Percentiles rank a stretch among this genome's conserved stretches.
phyloP scores from a whole-genome alignment of 1,139 yeast species.

The Schizosaccharomyces versatilis region DNA sequence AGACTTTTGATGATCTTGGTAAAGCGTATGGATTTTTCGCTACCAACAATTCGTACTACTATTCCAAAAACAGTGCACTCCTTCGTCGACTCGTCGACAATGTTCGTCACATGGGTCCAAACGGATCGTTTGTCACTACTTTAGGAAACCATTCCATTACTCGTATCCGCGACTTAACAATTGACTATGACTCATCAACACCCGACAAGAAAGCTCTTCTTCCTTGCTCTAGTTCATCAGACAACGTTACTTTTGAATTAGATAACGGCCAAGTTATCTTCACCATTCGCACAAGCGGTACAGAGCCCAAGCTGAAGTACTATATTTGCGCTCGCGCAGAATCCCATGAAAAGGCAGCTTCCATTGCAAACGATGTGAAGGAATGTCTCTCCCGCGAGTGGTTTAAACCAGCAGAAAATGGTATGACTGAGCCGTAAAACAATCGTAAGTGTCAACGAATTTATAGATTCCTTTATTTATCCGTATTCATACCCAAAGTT shows the following conservation, averaged over 20 bases:
- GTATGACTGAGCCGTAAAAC: background rate
- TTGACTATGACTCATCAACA: constrained; percentile 58
- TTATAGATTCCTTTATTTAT: no score
- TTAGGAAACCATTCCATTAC: constrained; percentile 35
- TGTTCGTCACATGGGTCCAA: constrained; percentile 17
- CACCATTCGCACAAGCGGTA: constrained; percentile 85
- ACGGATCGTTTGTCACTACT: constrained; percentile 22
- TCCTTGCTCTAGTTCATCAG: constrained; percentile 51
- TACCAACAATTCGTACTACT: constrained; percentile 72
- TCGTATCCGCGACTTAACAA: constrained; percentile 66
- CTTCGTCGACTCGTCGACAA: constrained; percentile 10
- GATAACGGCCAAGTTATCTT: constrained; percentile 32
- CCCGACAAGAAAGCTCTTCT: constrained; percentile 34
- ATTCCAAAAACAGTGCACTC: constrained; percentile 31
- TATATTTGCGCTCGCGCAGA: constrained; percentile 26
- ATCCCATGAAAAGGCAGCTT: background rate
- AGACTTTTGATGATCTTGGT: constrained; percentile 37
- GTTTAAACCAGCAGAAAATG: background rate
- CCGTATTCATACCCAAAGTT: no score
- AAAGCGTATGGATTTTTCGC: constrained; percentile 54
- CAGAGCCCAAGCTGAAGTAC: constrained; percentile 84
- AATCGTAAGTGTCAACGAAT: no score
- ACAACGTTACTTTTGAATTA: constrained; percentile 57
- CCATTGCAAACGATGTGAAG: background rate
- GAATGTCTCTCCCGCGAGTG: background rate